Percentiles rank a stretch among this genome's conserved stretches.
Evolutionary conservation across 2,329 filamentous ascomycete genomes (phyloP).

Genomic region (Furcasterigmium sp.): DNA sequence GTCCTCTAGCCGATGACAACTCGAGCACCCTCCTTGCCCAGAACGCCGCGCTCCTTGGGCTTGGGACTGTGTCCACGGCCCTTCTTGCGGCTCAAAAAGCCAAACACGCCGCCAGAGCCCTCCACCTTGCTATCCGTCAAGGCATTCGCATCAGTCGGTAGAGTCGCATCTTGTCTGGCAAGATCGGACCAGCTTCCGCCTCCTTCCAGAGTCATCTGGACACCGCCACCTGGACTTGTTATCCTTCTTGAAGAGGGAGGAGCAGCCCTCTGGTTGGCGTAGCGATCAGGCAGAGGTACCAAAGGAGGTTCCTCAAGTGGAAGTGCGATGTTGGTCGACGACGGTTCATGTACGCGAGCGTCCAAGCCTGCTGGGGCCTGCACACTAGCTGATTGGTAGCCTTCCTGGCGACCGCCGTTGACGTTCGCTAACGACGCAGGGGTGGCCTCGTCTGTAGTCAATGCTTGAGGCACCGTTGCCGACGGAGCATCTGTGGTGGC

Average conservation of each 20-base stretch:
- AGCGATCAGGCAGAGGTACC: conserved; percentile 16
- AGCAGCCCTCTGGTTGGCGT: conserved; percentile 24
- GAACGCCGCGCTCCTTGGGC: conserved; percentile 84
- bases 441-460: conserved; percentile 47
- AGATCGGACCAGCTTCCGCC: conserved; percentile 88
- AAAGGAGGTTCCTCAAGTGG: neutral
- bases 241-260: conserved; percentile 57
- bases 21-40: conserved; percentile 91
- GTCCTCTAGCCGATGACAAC: conserved; percentile 61
- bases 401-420: conserved; percentile 11
- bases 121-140: conserved; percentile 46
- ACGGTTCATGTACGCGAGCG: neutral
- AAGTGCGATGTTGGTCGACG: neutral
- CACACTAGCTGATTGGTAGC: conserved; percentile 1
- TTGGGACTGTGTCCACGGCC: conserved; percentile 88
- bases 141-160: conserved; percentile 61
- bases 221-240: conserved; percentile 72
- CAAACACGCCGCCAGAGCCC: conserved; percentile 76
- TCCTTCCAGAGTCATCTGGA: conserved; percentile 88
- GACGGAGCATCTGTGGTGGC: neutral
- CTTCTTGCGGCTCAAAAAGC: conserved; percentile 85
- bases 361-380: neutral
- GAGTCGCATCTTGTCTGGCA: conserved; percentile 74
- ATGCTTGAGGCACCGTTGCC: conserved; percentile 31
- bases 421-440: conserved; percentile 26